Evolutionary conservation across 345 rosid species (phyloP).

Genomic region (Alliaria petiolata): DNA sequence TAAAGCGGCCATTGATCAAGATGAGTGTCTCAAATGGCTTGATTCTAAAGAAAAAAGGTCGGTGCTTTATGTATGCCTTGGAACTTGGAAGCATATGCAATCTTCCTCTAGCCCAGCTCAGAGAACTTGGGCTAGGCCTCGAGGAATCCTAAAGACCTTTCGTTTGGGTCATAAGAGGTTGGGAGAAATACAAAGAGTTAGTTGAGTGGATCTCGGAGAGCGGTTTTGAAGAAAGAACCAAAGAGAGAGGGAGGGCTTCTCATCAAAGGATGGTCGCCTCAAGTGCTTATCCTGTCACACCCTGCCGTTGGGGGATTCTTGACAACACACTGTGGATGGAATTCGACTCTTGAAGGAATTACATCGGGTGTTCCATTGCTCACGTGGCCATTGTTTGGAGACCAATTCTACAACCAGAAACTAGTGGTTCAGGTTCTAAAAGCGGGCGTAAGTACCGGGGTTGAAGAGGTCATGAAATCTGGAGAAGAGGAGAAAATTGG

Average conservation of each 20-base stretch:
- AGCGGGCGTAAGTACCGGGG: no score
- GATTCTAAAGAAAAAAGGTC: constrained; percentile 30
- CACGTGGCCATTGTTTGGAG: no score
- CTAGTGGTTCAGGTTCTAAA: no score
- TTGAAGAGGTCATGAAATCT: no score
- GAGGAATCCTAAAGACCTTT: no score
- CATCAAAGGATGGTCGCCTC: constrained; percentile 63
- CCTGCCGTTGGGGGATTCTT: constrained; percentile 50
- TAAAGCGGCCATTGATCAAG: constrained; percentile 15
- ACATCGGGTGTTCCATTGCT: no score
- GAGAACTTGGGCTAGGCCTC: no score
- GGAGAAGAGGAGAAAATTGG: no score
- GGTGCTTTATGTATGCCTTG: constrained; percentile 45
- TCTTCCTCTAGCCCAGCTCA: no score
- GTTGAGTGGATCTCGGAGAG: constrained; percentile 28
- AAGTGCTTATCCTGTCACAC: constrained; percentile 51
- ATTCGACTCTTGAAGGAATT: constrained; percentile 36
- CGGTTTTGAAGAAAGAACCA: constrained; percentile 24
- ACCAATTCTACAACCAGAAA: no score
- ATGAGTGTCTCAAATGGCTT: constrained; percentile 39
- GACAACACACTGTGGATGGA: constrained; percentile 72
- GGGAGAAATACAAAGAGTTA: constrained; percentile 14
- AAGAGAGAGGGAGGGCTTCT: constrained; percentile 46
- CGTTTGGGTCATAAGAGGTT: constrained; percentile 21
- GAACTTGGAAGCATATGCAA: constrained; percentile 40